Evolutionary conservation across 305 asterid genomes (phyloP).

Genomic region (Fraxinus latifolia): DNA sequence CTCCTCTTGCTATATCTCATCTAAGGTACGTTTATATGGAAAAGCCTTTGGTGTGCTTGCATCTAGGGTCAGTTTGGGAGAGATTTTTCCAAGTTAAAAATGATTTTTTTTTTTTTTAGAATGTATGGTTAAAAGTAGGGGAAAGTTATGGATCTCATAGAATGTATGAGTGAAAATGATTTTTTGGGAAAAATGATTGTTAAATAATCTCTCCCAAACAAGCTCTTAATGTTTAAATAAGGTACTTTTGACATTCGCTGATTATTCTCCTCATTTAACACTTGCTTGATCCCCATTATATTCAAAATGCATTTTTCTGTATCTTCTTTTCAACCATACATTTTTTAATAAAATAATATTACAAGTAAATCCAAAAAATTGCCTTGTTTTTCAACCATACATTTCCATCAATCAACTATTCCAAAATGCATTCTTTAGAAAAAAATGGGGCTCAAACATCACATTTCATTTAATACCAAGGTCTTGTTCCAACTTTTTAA

Average conservation of each 20-base stretch:
- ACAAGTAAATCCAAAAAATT: no score
- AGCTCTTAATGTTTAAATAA: background rate
- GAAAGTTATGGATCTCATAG: background rate
- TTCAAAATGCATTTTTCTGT: background rate
- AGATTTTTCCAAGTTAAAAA: background rate
- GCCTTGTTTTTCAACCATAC: no score
- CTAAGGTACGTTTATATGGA: conserved; percentile 59
- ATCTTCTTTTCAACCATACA: background rate
- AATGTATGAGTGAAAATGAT: background rate
- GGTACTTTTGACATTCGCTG: background rate
- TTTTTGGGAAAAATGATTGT: background rate
- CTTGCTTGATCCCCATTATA: background rate
- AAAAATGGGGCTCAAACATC: no score
- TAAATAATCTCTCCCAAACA: background rate
- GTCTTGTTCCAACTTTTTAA: background rate
- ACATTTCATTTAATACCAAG: background rate
- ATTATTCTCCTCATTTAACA: background rate
- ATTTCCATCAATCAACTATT: no score
- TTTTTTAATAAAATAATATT: no score
- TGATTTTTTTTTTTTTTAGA: background rate
- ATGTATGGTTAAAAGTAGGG: background rate
- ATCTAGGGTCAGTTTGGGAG: background rate
- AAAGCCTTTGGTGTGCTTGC: background rate
- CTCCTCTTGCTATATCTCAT: conserved; percentile 75
- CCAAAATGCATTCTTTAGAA: no score